Base-by-base conservation (phyloP, 768 basidiomycete genomes). In the Filobasidium floriforme region DNA sequence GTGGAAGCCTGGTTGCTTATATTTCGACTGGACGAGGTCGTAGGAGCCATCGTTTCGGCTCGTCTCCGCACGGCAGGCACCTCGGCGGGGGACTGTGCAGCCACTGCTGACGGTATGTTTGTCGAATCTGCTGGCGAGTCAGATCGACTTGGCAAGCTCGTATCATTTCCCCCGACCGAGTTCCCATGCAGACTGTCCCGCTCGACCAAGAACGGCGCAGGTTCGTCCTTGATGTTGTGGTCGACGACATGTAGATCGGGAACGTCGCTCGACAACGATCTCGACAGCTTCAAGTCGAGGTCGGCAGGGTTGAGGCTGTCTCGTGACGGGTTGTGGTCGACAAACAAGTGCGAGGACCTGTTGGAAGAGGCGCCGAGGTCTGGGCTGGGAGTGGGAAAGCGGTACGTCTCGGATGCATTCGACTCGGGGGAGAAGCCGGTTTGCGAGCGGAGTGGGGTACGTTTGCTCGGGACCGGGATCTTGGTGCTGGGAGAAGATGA, bases 121-220 rank as follows among this genome's bases (percentile, higher is more conserved):
- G 19, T 51, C 12, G 5, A 6, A 6, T 4, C 19, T 12, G 4
- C 46, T 6, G 46, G 4, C 46, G 19, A 19, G 6, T 51, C 46
- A 12, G 6, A 3, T 24, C 46, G 19, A 18, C 46, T 51, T 12
- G 46, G 6, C 46, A 9, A 37, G 32, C 32, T 9, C 32, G 9
- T 24, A 12, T 51, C 24, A 18, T 19, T 6, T 51, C 46, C 46
- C 46, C 18, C 19, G 46, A 51, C 6, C 6, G 12, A 3, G 46
- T 12, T 24, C 46, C 18, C 19, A 51, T 12, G 46, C 18, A 51
- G 12, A 24, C 24, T 24, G 5, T 15, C 29, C 54, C 54, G 54
- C 12, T 57, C 54, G 54, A 57, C 54, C 22, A 57, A 6, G n/a
- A 57, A 57, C 19, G 54, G 54, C 29, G 54, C 24, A 4, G 54